phyloP scores from a whole-genome alignment of 305 asterid genomes.

The Fraxinus angustifolia region DNA sequence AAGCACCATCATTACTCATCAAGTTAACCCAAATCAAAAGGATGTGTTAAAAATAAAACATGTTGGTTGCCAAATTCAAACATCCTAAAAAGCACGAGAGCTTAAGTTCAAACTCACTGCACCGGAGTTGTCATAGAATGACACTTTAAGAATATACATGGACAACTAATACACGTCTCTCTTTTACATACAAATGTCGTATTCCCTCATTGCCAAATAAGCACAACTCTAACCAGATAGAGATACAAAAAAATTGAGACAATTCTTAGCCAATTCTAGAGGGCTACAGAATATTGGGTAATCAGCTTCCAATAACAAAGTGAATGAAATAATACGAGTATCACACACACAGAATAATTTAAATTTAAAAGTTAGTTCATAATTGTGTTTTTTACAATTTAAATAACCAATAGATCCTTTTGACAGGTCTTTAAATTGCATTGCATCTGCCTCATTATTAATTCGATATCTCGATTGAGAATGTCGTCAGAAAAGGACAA shows the following conservation, averaged over 20 bases:
- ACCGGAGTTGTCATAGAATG: background rate
- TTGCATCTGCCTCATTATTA: background rate
- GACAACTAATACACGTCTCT: background rate
- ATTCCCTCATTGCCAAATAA: constrained; percentile 1
- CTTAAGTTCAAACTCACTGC: constrained; percentile 14
- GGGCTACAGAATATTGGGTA: background rate
- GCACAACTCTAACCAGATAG: background rate
- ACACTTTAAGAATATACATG: constrained; percentile 4
- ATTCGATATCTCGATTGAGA: background rate
- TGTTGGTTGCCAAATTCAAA: constrained; percentile 4
- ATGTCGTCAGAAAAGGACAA: background rate
- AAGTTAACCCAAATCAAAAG: constrained; percentile 11
- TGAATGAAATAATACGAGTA: background rate
- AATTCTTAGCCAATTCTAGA: background rate
- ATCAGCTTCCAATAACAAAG: background rate
- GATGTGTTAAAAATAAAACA: background rate
- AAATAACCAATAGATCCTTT: background rate
- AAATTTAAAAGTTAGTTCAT: background rate
- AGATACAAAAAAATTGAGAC: background rate
- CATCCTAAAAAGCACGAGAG: constrained; percentile 14
- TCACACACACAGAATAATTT: background rate
- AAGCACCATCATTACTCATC: background rate
- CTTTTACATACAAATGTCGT: background rate
- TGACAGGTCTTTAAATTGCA: background rate
- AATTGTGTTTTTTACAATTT: background rate